phyloP scores from a whole-genome alignment of 208 protist species.

The Crithidia acanthocephali region DNA sequence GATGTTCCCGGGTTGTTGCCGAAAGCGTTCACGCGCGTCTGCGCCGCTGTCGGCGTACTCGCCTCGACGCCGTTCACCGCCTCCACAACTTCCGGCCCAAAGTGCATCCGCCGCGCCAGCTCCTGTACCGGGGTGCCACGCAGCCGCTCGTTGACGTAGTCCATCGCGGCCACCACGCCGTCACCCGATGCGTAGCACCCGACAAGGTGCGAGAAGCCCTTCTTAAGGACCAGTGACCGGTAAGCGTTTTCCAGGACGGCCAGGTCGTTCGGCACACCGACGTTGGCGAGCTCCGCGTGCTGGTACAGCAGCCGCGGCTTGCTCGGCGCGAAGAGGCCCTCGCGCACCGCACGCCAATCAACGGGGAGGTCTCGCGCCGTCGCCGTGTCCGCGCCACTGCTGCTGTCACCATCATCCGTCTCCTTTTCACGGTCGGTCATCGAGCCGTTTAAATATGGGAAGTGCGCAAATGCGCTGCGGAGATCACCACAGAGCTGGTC shows the following conservation, averaged over 20 bases:
- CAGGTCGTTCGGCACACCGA: conserved; percentile 15
- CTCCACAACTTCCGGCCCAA: conserved; percentile 4
- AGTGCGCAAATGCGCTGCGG: conserved; percentile 14
- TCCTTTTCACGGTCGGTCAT: not conserved
- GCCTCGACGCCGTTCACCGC: conserved; percentile 16
- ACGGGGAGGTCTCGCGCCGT: not conserved
- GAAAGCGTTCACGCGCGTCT: conserved; percentile 41
- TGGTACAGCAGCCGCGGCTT: conserved; percentile 25
- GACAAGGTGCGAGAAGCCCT: conserved; percentile 64
- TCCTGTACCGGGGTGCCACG: conserved; percentile 33
- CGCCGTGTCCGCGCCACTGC: conserved; percentile 28
- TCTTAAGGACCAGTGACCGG: conserved; percentile 42
- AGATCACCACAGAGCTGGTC: conserved; percentile 21
- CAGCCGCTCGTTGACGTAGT: conserved; percentile 68
- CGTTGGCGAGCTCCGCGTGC: conserved; percentile 18
- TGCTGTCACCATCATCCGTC: too few relatives aligned
- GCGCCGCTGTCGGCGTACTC: conserved; percentile 1
- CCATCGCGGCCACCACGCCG: conserved; percentile 55
- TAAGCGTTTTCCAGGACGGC: conserved; percentile 49
- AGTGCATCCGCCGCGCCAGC: conserved; percentile 22
- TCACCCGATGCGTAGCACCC: conserved; percentile 67
- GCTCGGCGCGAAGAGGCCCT: conserved; percentile 15
- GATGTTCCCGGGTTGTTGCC: conserved; percentile 69
- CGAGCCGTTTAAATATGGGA: conserved; percentile 43
- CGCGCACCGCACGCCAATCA: conserved; percentile 31